Percentiles rank a stretch among this genome's conserved stretches.
Conservation (phyloP, 805 yeast genomes). For the Danielia oregonensis region DNA sequence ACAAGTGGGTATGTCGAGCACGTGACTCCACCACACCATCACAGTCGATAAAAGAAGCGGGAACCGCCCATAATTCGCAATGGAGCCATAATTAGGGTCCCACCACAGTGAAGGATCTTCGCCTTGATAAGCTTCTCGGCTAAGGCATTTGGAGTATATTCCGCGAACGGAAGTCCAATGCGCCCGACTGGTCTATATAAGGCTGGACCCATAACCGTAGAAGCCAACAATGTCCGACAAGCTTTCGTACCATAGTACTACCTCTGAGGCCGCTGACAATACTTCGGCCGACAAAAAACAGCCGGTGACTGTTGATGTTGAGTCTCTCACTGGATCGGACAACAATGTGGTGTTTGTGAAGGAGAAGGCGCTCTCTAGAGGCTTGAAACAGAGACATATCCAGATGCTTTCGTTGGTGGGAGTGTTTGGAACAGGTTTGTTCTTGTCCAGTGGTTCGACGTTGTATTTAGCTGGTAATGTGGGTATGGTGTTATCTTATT, state of each 20-base stretch:
- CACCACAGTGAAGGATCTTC: too few relatives aligned
- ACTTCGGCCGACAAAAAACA: background rate
- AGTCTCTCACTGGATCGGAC: background rate
- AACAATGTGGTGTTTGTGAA: background rate
- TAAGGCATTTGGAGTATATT: too few relatives aligned
- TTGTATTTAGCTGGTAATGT: conserved; percentile 19
- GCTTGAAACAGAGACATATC: conserved; percentile 1
- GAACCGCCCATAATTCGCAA: too few relatives aligned
- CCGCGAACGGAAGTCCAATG: too few relatives aligned
- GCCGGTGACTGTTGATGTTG: background rate
- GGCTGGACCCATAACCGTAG: too few relatives aligned
- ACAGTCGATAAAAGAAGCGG: too few relatives aligned
- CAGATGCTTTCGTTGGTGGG: conserved; percentile 2
- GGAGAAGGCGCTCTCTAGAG: background rate
- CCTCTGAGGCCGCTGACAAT: too few relatives aligned
- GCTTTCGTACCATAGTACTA: too few relatives aligned
- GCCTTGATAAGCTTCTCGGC: too few relatives aligned
- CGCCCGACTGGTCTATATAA: too few relatives aligned
- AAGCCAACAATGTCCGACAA: too few relatives aligned
- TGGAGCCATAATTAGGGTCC: too few relatives aligned
- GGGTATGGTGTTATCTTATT: conserved; percentile 15
- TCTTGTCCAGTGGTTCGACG: conserved; percentile 16
- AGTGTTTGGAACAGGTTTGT: conserved; percentile 18
- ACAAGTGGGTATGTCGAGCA: background rate
- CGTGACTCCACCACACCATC: background rate